Percentiles rank a stretch among this genome's conserved stretches.
Evolutionary conservation across 73 alveolate genomes (phyloP).

Genomic region (Halteria grandinella): DNA sequence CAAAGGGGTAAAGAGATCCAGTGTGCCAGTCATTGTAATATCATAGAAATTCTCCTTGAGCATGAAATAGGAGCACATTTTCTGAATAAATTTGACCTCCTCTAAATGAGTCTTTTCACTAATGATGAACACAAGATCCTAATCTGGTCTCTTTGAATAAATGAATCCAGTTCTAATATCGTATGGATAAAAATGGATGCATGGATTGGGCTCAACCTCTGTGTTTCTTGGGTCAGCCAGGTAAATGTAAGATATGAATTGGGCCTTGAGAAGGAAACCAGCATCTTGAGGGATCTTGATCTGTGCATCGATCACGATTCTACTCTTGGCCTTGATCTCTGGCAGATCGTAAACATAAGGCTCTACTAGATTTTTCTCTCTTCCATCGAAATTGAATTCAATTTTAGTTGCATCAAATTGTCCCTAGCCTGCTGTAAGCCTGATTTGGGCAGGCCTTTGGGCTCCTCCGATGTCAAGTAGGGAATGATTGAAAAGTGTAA

Average conservation of each 20-base stretch:
- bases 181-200: conserved; percentile 15
- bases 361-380: not conserved
- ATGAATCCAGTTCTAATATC: conserved; percentile 21
- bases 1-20: conserved; percentile 6
- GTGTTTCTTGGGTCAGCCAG: conserved; percentile 34
- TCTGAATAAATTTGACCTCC: conserved; percentile 18
- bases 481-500: conserved; percentile 6
- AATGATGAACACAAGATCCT: conserved; percentile 17
- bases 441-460: conserved; percentile 7
- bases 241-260: not conserved
- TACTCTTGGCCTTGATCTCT: not conserved
- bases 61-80: conserved; percentile 7
- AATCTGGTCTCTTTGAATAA: not conserved
- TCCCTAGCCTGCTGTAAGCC: conserved; percentile 7
- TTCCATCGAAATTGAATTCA: not conserved
- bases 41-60: conserved; percentile 17
- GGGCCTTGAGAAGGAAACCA: conserved; percentile 14
- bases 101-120: conserved; percentile 1
- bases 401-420: conserved; percentile 16
- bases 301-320: not conserved
- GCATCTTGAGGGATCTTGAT: conserved; percentile 28
- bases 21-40: conserved; percentile 20
- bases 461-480: conserved; percentile 24
- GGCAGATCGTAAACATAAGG: conserved; percentile 2
- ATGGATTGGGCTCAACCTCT: conserved; percentile 6